These are phyloP conservation scores for Podochytrium sp. DNA, from an alignment of 192 early-diverging fungal genomes.

Conservation along the genomic window DNA sequence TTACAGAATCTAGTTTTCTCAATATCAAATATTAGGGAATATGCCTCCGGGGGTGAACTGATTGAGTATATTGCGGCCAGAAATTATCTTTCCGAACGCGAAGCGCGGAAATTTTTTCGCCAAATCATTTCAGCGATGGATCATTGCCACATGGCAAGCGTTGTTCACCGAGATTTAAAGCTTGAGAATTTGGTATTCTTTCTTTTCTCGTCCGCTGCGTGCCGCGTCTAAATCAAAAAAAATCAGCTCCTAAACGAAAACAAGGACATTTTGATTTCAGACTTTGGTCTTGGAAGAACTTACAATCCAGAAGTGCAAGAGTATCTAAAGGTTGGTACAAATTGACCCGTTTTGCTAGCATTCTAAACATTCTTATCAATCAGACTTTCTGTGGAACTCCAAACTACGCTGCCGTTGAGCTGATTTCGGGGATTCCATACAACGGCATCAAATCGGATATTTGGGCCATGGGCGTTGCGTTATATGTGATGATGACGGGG, in stretches of 20 bases:
- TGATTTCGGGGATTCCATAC: constrained; percentile 66
- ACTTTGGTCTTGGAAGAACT: constrained; percentile 64
- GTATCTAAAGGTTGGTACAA: constrained; percentile 50
- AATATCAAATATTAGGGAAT: constrained; percentile 53
- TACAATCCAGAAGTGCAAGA: constrained; percentile 49
- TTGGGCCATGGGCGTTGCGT: constrained; percentile 72
- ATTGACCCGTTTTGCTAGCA: background rate
- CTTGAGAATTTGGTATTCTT: constrained; percentile 54
- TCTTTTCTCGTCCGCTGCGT: too few relatives aligned
- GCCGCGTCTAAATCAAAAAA: background rate
- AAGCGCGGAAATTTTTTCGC: constrained; percentile 61
- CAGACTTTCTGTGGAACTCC: constrained; percentile 72
- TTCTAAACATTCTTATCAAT: background rate
- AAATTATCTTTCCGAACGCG: constrained; percentile 52
- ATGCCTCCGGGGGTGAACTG: constrained; percentile 64
- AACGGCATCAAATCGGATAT: constrained; percentile 66
- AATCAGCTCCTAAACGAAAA: constrained; percentile 48
- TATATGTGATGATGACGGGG: constrained; percentile 66
- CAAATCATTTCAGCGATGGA: constrained; percentile 67
- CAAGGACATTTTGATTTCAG: constrained; percentile 58
- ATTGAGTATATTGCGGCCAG: constrained; percentile 59
- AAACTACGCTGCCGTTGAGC: constrained; percentile 67
- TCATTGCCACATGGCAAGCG: constrained; percentile 64
- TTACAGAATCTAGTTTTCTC: background rate
- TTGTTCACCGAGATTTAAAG: constrained; percentile 65